These are phyloP conservation scores for Phytophthora tentaculata DNA, from an alignment of 352 stramenopile genomes.

Conservation along the genomic window DNA sequence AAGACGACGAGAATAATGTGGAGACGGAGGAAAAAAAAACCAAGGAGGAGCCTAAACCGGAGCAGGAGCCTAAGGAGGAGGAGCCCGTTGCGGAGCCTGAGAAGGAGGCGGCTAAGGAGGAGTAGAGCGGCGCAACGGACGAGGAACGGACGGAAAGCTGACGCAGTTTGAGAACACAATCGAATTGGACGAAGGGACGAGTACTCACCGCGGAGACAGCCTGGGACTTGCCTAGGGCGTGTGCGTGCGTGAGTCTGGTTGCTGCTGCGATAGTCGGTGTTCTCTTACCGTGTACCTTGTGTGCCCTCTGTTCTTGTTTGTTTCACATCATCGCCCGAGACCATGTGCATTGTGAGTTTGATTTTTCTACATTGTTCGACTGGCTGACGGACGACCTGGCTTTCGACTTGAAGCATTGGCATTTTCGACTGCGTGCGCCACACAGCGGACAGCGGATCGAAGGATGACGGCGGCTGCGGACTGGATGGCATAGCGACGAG, in stretches of 20 bases:
- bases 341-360: slow-evolving; percentile 44
- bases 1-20: slow-evolving; percentile 18
- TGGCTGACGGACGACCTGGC: slow-evolving; percentile 24
- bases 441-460: slow-evolving; percentile 25
- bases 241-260: slow-evolving; percentile 50
- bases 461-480: slow-evolving; percentile 25
- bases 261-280: slow-evolving; percentile 42
- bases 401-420: slow-evolving; percentile 23
- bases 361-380: slow-evolving; percentile 40
- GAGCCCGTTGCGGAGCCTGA: slow-evolving; percentile 21
- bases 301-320: slow-evolving; percentile 43
- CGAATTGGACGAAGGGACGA: slow-evolving; percentile 22
- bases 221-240: slow-evolving; percentile 27
- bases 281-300: slow-evolving; percentile 51
- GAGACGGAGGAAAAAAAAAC: slow-evolving; percentile 10
- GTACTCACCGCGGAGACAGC: slow-evolving; percentile 28
- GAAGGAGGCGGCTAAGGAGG: slow-evolving; percentile 11
- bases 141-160: slow-evolving; percentile 20
- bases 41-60: slow-evolving; percentile 22
- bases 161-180: slow-evolving; percentile 33
- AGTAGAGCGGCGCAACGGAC: slow-evolving; percentile 9
- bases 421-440: slow-evolving; percentile 20
- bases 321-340: slow-evolving; percentile 37
- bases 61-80: slow-evolving; percentile 2
- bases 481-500: too few relatives aligned